A percentile compares a stretch with the other conserved stretches of the same genome.
phyloP scores from a whole-genome alignment of 257 asterid genomes.

The Ajuga chamaepitys region DNA sequence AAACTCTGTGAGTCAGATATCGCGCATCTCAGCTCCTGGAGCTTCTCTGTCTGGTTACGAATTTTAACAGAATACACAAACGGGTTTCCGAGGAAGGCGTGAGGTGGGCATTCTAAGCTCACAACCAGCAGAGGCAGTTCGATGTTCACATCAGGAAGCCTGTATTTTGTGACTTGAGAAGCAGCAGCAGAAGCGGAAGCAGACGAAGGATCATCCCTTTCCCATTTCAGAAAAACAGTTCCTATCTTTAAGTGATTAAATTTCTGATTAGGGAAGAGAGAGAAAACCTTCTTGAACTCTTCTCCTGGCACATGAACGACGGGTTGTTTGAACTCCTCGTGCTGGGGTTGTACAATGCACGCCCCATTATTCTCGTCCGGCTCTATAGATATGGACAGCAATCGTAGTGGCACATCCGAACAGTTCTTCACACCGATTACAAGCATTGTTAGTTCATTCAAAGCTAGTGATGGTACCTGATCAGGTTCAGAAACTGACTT shows the following conservation, averaged over 20 bases:
- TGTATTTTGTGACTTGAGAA: conserved; percentile 59
- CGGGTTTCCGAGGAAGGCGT: conserved; percentile 75
- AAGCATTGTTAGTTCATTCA: conserved; percentile 66
- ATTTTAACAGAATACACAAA: conserved; percentile 51
- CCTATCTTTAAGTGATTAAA: conserved; percentile 45
- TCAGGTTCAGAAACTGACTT: conserved; percentile 52
- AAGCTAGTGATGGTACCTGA: conserved; percentile 52
- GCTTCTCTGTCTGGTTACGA: conserved; percentile 56
- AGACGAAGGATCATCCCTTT: conserved; percentile 35
- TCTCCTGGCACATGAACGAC: conserved; percentile 74
- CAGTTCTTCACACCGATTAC: conserved; percentile 68
- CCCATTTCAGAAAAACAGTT: conserved; percentile 68
- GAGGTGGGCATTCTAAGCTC: conserved; percentile 68
- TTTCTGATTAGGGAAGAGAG: conserved; percentile 49
- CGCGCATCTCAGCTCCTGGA: conserved; percentile 85
- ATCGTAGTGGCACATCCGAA: conserved; percentile 73
- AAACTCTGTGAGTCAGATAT: conserved; percentile 81
- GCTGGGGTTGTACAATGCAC: conserved; percentile 45
- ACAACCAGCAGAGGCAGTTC: conserved; percentile 70
- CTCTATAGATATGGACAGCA: conserved; percentile 71
- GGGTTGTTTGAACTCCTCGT: conserved; percentile 37
- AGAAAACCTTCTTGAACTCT: conserved; percentile 83
- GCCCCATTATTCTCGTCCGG: conserved; percentile 31
- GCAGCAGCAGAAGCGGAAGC: conserved; percentile 17
- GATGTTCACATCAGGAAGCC: conserved; percentile 67